Base-by-base conservation (phyloP, 768 basidiomycete genomes). In the Rubroboletus satanas region DNA sequence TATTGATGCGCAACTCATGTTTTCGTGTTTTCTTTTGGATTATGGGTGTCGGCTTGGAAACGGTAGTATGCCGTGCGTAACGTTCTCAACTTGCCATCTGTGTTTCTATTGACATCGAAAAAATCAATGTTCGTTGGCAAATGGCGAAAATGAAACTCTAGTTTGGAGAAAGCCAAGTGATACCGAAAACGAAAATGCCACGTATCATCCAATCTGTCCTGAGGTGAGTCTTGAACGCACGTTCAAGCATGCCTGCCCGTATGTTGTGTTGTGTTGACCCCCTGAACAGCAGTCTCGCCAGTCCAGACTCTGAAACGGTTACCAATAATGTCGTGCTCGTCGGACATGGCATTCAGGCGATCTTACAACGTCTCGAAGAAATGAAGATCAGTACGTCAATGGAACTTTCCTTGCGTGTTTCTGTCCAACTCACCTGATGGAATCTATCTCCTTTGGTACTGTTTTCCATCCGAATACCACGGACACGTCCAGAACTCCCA, bases 91-190 rank as follows among this genome's bases (percentile, higher is more conserved):
- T 9, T n/a, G n/a, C 14, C 14, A 7, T 35, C 18, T 0, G 6
- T 33, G 33, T 50, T 32, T 51, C 32, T 39, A 44, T 49, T 65
- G 21, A 64, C 53, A 28, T 52, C 12, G 23, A 26, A 26, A 2
- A 59, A 45, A 52, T 53, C 51, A 39, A 51, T 31, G 1, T 7
- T 21, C 17, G 46, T 29, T 23, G 60, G 35, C n/a, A 21, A 38
- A 56, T 4, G 18, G 21, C 44, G 26, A 12, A 54, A 58, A 59
- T 60, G 45, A 58, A 54, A 39, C 52, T 49, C 31, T 59, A 92
- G 89, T 92, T 89, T 65, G 90, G 87, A 28, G 85, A 90, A 52
- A 88, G 84, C 61, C 88, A 89, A 66, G 72, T 87, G 35, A 73
- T 83, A 17, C 68, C 83, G 23, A 92, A 85, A 68, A 63, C 74